Conservation (phyloP, 306 rosid genomes). For the Prunus kanzakura region DNA sequence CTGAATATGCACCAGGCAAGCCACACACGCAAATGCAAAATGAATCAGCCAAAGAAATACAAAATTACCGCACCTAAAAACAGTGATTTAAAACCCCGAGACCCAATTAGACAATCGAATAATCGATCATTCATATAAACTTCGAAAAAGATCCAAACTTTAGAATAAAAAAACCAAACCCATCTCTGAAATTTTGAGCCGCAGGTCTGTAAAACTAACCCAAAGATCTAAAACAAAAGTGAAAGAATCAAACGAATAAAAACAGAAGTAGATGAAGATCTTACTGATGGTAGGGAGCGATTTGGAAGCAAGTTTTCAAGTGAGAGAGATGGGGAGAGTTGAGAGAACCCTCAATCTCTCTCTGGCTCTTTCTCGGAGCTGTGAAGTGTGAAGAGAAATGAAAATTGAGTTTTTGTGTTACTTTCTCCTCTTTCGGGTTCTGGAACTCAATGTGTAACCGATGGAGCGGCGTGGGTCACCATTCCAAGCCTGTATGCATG, state of each 20-base stretch:
- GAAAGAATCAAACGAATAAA: background rate
- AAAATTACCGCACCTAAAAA: background rate
- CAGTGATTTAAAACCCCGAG: background rate
- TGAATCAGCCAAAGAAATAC: background rate
- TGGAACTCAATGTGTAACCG: background rate
- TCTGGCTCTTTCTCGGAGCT: background rate
- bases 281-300: constrained; percentile 14
- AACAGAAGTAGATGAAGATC: background rate
- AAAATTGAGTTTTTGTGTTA: background rate
- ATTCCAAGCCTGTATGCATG: background rate
- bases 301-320: background rate
- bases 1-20: background rate
- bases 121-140: background rate
- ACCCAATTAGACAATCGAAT: background rate
- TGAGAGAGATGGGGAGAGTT: background rate
- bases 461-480: constrained; percentile 3
- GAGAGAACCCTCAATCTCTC: background rate
- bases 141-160: background rate
- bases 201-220: background rate
- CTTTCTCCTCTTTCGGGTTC: background rate
- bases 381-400: background rate
- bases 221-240: constrained; percentile 1
- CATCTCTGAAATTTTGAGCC: background rate
- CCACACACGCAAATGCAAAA: background rate
- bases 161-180: background rate